Evolutionary conservation across 2,329 filamentous ascomycete species (phyloP), one percentile per base, ranked within the genome.

Genomic region (Pleoardoris graminearum): DNA sequence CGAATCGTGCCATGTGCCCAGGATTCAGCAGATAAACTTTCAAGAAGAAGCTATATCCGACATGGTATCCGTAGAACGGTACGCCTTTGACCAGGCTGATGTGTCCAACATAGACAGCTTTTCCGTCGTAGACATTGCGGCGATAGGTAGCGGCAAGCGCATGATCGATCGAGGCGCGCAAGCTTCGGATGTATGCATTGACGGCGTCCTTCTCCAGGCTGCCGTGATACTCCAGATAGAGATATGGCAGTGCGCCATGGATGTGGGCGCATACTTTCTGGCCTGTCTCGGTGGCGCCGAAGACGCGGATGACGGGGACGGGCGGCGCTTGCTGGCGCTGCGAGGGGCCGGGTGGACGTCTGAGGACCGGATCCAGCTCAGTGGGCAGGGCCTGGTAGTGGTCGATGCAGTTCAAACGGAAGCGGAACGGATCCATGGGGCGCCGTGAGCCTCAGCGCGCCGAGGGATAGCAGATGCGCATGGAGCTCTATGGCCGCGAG

Each of bases 181-280:
- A 80, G 16, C 82, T 85, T 54, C 85, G 84, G 44, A 92, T 91
- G 63, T 92, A 93, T 8, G 85, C 78, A 37, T 85, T 83, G 32
- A 96, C 91, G 70, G 86, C 82, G 57, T 88, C 82, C 8, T 81
- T 78, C 35, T 80, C 80, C 54, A 94, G 73, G 61, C 82, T 82
- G 19, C 89, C 91, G 42, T 82, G 79, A 71, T 96, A 96, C 71
- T 93, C 88, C 50, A 99, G 80, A 70, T 91, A 97, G n/a, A 97
- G 78, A 69, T 99, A 99, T 1, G 94, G 94, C 65, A 99, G 92
- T 19, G 90, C 91, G 54, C 95, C 94, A 74, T 97, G 94, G 50
- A 99, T 85, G 76, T 99, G 94, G 25, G 90, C 90, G 76, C 94
- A 97, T 14, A 97, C 91, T 69, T 95, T 97, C 75, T 97, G 92